Percentiles rank a stretch among this genome's conserved stretches.
Conservation (phyloP, 805 yeast species). For the Metschnikowia proteae region DNA sequence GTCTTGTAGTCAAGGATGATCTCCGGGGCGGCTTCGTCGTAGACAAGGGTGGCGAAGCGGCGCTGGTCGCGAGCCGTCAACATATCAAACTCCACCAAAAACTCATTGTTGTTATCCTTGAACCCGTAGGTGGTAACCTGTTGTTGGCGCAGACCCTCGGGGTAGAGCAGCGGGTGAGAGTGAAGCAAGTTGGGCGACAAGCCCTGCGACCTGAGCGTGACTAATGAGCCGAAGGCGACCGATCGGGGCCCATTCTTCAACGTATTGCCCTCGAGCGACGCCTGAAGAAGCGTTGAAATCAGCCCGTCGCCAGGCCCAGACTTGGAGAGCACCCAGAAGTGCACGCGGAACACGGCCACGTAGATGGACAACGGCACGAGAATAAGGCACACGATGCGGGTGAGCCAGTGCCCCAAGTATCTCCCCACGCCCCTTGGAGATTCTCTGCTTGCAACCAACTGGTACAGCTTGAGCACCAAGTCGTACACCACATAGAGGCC, state of each 20-base stretch:
- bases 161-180: slow-evolving; percentile 82
- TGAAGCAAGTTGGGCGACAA: slow-evolving; percentile 74
- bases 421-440: slow-evolving; percentile 7
- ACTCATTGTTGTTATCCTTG: slow-evolving; percentile 45
- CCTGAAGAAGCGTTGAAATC: slow-evolving; percentile 86
- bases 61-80: slow-evolving; percentile 28
- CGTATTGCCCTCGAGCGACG: slow-evolving; percentile 67
- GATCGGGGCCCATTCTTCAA: slow-evolving; percentile 66
- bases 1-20: slow-evolving; percentile 17
- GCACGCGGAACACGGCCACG: slow-evolving; percentile 70
- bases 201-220: slow-evolving; percentile 69
- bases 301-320: slow-evolving; percentile 94
- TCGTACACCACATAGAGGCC: slow-evolving; percentile 60
- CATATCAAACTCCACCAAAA: slow-evolving; percentile 35
- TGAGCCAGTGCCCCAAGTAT: slow-evolving; percentile 65
- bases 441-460: slow-evolving; percentile 9
- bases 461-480: slow-evolving; percentile 43
- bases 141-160: slow-evolving; percentile 90
- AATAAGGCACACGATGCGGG: slow-evolving; percentile 64
- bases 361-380: slow-evolving; percentile 69
- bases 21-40: slow-evolving; percentile 19
- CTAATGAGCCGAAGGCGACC: slow-evolving; percentile 56
- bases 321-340: slow-evolving; percentile 67
- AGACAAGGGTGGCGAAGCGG: slow-evolving; percentile 30
- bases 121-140: slow-evolving; percentile 91